Conservation (phyloP, 495 filamentous ascomycete species). For the Xanthoparmelia taractica region DNA sequence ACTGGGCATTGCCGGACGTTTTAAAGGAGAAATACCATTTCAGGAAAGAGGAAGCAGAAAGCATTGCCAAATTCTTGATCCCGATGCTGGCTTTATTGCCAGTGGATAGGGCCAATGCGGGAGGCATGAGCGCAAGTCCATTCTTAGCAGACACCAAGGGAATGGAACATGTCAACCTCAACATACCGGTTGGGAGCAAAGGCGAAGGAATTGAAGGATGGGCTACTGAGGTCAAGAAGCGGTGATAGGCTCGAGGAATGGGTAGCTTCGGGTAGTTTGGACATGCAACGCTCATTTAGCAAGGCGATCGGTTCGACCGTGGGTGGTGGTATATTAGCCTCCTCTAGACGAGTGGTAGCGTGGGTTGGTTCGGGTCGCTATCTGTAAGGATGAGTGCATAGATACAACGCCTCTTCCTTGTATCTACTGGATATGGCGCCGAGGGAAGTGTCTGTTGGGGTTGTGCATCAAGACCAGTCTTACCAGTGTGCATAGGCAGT, state of each 20-base stretch:
- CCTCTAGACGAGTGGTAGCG: background rate
- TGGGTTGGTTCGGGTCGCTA: conserved; percentile 4
- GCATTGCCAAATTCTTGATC: conserved; percentile 75
- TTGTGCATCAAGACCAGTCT: background rate
- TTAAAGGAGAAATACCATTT: conserved; percentile 97
- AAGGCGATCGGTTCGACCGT: background rate
- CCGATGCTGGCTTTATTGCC: conserved; percentile 91
- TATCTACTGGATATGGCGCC: conserved; percentile 7
- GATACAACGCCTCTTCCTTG: conserved; percentile 4
- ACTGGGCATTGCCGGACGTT: conserved; percentile 94
- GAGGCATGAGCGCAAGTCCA: conserved; percentile 78
- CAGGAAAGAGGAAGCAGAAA: conserved; percentile 62
- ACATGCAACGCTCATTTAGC: conserved; percentile 7
- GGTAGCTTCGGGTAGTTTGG: background rate
- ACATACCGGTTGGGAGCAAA: conserved; percentile 65
- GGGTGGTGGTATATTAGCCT: conserved; percentile 6
- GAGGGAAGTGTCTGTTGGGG: background rate
- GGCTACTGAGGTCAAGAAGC: conserved; percentile 83
- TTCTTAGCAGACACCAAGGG: conserved; percentile 79
- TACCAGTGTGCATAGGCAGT: background rate
- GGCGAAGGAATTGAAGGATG: conserved; percentile 96
- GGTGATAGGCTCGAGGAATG: conserved; percentile 36
- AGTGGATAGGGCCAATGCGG: conserved; percentile 84
- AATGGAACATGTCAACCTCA: conserved; percentile 72
- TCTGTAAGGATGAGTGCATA: conserved; percentile 9